Evolutionary conservation across 2,329 filamentous ascomycete genomes (phyloP).

Genomic region (Cyclaneusma minus): DNA sequence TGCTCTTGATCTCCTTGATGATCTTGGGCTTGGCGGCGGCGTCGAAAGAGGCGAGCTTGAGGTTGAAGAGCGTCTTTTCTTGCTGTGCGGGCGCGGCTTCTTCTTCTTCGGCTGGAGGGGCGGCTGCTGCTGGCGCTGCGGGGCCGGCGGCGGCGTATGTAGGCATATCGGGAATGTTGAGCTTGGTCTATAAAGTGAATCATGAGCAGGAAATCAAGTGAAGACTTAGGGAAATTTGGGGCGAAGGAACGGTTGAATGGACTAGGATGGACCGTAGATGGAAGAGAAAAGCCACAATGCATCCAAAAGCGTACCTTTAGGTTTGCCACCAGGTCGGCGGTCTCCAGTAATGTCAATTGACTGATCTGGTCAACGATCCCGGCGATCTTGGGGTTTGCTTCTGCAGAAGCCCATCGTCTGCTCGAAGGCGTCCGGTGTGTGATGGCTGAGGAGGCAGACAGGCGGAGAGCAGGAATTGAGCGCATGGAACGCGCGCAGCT

Average conservation of each 20-base stretch:
- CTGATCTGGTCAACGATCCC: constrained; percentile 97
- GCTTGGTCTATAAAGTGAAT: constrained; percentile 48
- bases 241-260: not conserved
- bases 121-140: constrained; percentile 38
- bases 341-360: constrained; percentile 93
- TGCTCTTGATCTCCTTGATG: constrained; percentile 98
- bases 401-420: constrained; percentile 80
- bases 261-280: constrained; percentile 1
- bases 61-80: constrained; percentile 93
- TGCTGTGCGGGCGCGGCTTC: constrained; percentile 77
- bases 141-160: constrained; percentile 78
- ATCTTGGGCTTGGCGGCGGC: constrained; percentile 87
- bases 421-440: constrained; percentile 28
- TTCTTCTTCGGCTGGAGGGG: constrained; percentile 62
- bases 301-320: constrained; percentile 56
- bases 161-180: constrained; percentile 97
- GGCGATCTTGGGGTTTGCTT: constrained; percentile 82
- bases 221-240: no score
- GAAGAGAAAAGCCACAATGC: not conserved
- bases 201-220: no score
- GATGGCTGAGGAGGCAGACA: constrained; percentile 28
- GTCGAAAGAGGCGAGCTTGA: constrained; percentile 89
- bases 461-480: constrained; percentile 28
- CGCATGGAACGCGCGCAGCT: constrained; percentile 49
- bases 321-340: constrained; percentile 83